Conservation (phyloP, 306 rosid genomes). For the Ziziphus jujuba region DNA sequence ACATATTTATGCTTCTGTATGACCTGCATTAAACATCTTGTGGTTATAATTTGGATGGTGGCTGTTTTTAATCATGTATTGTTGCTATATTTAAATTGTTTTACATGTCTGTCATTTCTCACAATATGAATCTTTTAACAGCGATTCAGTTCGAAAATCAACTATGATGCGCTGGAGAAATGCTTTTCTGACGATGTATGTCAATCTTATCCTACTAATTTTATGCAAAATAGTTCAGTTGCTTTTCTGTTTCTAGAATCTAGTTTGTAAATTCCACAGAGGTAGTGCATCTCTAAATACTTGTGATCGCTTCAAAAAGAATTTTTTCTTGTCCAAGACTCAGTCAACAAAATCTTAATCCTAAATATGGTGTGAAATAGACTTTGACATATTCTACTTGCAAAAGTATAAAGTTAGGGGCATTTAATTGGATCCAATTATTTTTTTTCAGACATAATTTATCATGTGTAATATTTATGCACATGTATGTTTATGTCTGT, state of each 20-base stretch:
- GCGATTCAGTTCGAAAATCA: conserved; percentile 68
- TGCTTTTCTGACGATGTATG: conserved; percentile 50
- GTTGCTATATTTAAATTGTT: background rate
- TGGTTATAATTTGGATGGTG: background rate
- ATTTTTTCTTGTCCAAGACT: no score
- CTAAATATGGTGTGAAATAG: no score
- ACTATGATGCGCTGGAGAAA: conserved; percentile 49
- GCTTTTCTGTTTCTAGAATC: background rate
- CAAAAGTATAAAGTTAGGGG: no score
- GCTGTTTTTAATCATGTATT: background rate
- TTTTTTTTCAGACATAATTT: no score
- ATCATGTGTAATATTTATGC: no score
- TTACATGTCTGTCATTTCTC: background rate
- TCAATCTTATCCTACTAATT: conserved; percentile 11
- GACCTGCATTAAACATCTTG: background rate
- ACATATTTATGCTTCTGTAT: background rate
- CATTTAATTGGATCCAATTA: no score
- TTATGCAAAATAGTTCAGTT: background rate
- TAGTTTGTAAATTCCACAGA: background rate
- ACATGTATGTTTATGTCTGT: no score
- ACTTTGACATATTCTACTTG: no score
- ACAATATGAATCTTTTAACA: conserved; percentile 30
- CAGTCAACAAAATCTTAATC: no score
- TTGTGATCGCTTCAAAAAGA: no score
- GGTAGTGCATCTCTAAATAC: no score